phyloP scores from a whole-genome alignment of 148 eudicot genomes.

The Oxyria digyna region DNA sequence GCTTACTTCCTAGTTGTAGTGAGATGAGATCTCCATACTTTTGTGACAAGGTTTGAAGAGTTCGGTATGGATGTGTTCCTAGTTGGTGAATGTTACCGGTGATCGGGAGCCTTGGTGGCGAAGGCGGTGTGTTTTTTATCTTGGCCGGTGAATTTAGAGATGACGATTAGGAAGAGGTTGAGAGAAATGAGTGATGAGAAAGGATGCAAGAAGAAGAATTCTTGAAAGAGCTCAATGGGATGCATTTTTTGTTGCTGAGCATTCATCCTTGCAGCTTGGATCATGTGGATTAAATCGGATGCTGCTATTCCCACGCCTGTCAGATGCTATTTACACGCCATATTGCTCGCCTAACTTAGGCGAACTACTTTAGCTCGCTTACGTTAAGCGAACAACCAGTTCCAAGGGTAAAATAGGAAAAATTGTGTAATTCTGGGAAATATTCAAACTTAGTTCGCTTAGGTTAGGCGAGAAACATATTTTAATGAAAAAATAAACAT shows the following conservation, averaged over 20 bases:
- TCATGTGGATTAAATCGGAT: not conserved
- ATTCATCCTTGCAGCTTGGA: not conserved
- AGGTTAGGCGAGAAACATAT: too few species aligned
- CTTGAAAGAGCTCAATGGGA: not conserved
- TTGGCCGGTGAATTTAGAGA: not conserved
- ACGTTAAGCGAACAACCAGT: too few species aligned
- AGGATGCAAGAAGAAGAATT: not conserved
- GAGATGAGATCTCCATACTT: constrained; percentile 6
- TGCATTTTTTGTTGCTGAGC: not conserved
- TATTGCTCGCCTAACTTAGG: too few species aligned
- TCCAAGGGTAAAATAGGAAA: too few species aligned
- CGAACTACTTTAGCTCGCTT: too few species aligned
- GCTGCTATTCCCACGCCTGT: too few species aligned
- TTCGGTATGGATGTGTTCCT: constrained; percentile 4
- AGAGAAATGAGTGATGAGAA: not conserved
- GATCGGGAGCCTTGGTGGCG: constrained; percentile 3
- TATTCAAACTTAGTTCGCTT: too few species aligned
- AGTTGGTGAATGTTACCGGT: constrained; percentile 9
- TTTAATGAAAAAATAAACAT: too few species aligned
- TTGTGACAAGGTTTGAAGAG: constrained; percentile 4
- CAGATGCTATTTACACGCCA: too few species aligned
- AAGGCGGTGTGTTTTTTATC: not conserved
- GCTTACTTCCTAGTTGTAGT: constrained; percentile 1
- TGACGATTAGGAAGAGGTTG: not conserved
- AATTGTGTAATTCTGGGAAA: too few species aligned